Conservation (phyloP, 2,329 filamentous ascomycete species). For the Zarea fungicola region DNA sequence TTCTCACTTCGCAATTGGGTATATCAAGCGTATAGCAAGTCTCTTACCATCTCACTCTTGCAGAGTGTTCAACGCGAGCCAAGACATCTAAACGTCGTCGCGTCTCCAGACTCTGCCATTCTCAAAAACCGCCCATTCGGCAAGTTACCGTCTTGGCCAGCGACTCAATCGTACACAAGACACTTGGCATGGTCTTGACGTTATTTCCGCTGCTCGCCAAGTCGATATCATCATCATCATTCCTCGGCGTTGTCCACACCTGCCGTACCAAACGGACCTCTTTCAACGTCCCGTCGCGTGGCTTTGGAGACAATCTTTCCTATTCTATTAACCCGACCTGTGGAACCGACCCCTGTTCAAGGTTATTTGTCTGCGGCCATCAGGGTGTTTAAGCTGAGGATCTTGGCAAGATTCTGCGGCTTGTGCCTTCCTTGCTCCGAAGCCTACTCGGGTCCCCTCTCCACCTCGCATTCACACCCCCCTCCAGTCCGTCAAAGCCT, state of each 20-base stretch:
- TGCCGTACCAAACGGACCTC: too few species aligned
- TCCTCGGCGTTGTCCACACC: too few species aligned
- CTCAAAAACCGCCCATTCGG: too few species aligned
- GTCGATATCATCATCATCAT: slow-evolving; percentile 2
- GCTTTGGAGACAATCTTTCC: not conserved
- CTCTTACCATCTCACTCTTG: too few species aligned
- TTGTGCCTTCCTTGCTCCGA: not conserved
- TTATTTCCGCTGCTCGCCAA: slow-evolving; percentile 1
- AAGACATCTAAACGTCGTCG: too few species aligned
- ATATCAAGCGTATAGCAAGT: too few species aligned
- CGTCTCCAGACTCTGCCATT: too few species aligned
- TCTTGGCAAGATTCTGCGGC: slow-evolving; percentile 7
- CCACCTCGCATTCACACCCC: slow-evolving; percentile 1
- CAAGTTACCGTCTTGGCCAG: too few species aligned
- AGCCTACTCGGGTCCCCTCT: not conserved
- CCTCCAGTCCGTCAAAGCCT: not conserved
- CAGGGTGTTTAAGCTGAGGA: slow-evolving; percentile 12
- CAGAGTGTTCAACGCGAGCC: too few species aligned
- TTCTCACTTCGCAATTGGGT: too few species aligned
- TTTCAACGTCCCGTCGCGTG: not conserved
- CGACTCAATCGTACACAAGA: too few species aligned
- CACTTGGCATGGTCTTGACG: too few species aligned
- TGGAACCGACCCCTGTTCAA: not conserved
- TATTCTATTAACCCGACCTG: not conserved
- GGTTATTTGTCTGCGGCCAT: slow-evolving; percentile 1